Evolutionary conservation across 768 basidiomycete genomes (phyloP).

Genomic region (Lentinula sp.): DNA sequence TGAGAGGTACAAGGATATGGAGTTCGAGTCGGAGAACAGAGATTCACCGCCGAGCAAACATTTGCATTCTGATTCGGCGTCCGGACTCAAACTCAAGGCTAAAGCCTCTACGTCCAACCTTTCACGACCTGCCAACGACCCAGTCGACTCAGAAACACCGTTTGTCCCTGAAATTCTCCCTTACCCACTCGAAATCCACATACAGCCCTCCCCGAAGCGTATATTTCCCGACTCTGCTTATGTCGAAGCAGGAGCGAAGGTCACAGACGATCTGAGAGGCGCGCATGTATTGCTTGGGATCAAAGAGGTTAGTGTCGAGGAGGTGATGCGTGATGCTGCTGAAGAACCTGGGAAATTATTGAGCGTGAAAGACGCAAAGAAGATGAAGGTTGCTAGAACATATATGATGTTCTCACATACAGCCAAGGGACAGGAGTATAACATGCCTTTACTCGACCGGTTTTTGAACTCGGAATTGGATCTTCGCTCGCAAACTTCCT

Average conservation of each 20-base stretch:
- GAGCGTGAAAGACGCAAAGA: background rate
- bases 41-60: no score
- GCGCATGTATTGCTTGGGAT: slow-evolving; percentile 83
- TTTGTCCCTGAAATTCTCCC: background rate
- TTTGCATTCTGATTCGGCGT: no score
- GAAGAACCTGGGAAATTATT: slow-evolving; percentile 6
- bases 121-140: no score
- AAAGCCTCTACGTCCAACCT: no score
- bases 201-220: slow-evolving; percentile 30
- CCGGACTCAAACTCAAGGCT: no score
- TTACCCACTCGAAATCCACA: background rate
- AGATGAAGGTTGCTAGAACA: slow-evolving; percentile 38
- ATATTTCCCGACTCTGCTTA: slow-evolving; percentile 66
- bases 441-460: slow-evolving; percentile 67
- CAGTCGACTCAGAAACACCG: no score
- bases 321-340: slow-evolving; percentile 46
- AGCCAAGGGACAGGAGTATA: slow-evolving; percentile 81
- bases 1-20: background rate
- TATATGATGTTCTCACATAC: slow-evolving; percentile 94
- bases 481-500: slow-evolving; percentile 2
- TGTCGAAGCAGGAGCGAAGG: slow-evolving; percentile 67
- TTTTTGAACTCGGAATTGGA: slow-evolving; percentile 33
- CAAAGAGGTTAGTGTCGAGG: slow-evolving; percentile 74
- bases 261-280: slow-evolving; percentile 48
- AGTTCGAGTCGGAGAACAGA: background rate